phyloP scores from a whole-genome alignment of 225 moss, liverwort and hornwort species.

The Sphagnum contortum region DNA sequence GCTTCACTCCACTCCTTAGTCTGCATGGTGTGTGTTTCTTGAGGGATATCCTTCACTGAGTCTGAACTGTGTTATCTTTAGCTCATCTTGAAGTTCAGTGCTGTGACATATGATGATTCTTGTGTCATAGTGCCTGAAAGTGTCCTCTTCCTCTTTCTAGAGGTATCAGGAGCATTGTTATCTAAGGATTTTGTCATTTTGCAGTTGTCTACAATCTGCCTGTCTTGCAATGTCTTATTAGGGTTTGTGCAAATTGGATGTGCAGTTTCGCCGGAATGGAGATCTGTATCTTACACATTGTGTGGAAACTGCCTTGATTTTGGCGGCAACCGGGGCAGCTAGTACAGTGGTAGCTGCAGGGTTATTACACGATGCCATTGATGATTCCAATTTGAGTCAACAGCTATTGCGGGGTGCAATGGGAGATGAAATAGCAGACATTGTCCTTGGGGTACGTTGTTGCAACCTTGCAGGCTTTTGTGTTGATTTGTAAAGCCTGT shows the following conservation, averaged over 20 bases:
- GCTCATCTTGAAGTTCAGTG: too few relatives aligned
- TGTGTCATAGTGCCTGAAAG: background rate
- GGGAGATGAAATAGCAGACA: slow-evolving; percentile 64
- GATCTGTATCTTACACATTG: slow-evolving; percentile 65
- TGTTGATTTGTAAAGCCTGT: too few relatives aligned
- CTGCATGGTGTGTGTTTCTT: too few relatives aligned
- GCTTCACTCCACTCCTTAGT: too few relatives aligned
- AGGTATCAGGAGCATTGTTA: too few relatives aligned
- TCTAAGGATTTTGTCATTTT: too few relatives aligned
- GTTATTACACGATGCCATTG: slow-evolving; percentile 71
- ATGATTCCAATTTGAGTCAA: slow-evolving; percentile 54
- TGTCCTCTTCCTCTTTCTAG: background rate
- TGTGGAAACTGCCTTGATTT: slow-evolving; percentile 70
- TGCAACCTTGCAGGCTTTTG: too few relatives aligned
- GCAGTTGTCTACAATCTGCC: too few relatives aligned
- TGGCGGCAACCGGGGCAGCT: slow-evolving; percentile 73
- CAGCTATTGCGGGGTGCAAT: slow-evolving; percentile 38
- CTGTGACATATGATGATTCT: background rate
- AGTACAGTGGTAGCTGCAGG: slow-evolving; percentile 76
- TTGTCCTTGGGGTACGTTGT: slow-evolving; percentile 59
- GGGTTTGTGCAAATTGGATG: background rate
- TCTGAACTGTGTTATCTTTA: too few relatives aligned
- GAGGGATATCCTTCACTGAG: too few relatives aligned
- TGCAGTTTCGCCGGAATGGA: slow-evolving; percentile 71
- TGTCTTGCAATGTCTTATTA: too few relatives aligned